These are phyloP conservation scores for Mortierella antarctica DNA, from an alignment of 192 early-diverging fungal species.

Conservation along the genomic window DNA sequence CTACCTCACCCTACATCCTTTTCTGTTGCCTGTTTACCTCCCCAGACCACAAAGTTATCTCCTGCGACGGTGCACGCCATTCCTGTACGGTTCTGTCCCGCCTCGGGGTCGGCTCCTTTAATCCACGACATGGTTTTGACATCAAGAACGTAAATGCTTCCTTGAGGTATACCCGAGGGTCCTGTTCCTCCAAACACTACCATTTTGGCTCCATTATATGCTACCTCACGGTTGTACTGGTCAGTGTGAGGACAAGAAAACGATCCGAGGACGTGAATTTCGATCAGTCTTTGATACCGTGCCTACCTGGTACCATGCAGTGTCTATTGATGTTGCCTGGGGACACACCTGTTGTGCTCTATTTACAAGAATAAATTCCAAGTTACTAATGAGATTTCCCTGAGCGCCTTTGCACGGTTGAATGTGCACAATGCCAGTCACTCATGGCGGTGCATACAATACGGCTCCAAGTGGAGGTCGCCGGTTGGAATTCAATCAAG, in stretches of 20 bases:
- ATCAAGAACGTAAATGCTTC: slow-evolving; percentile 2
- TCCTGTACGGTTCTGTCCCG: not conserved
- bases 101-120: not conserved
- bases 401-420: not conserved
- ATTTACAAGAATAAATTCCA: not conserved
- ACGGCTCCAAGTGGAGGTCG: not conserved
- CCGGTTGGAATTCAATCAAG: not conserved
- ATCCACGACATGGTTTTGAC: not conserved
- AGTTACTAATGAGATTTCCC: not conserved
- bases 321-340: not conserved
- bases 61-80: slow-evolving; percentile 15
- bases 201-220: slow-evolving; percentile 12
- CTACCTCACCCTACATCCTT: not conserved
- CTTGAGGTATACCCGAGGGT: no score
- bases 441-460: not conserved
- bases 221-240: not conserved
- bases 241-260: no score
- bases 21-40: not conserved
- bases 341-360: not conserved
- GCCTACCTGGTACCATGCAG: not conserved
- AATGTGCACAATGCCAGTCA: not conserved
- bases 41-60: slow-evolving; percentile 11
- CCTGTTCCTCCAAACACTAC: not conserved
- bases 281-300: not conserved
- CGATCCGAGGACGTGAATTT: no score